Evolutionary conservation across 1,284 basidiomycete genomes (phyloP), one percentile per base, ranked within the genome.

Genomic region (Boletus putidus): DNA sequence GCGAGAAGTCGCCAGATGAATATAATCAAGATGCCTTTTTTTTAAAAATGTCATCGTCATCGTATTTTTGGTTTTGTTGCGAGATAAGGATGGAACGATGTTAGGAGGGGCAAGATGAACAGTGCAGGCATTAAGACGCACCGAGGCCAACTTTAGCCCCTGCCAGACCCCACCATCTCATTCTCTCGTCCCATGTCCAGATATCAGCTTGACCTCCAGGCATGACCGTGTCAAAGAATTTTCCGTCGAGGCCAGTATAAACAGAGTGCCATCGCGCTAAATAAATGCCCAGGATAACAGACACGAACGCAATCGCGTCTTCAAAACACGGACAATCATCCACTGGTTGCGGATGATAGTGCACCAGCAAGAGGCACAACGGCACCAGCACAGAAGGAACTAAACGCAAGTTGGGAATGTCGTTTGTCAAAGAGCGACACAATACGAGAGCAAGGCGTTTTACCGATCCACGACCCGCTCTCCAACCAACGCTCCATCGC

Each of bases 281-380:
- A 23, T 85, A 78, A n/a, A 82, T 78, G 21, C 96, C 96, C 53
- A 92, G 79, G 18, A 92, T 81, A 45, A 96, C 94, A 15, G 92
- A 89, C 25, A 93, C 77, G 66, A 96, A 92, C 0, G 96, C 95
- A 55, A 98, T 96, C 7, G 95, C 93, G 69, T 99, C 96, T 73
- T 98, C 96, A 73, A 98, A 99, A 75, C 96, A 98, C 1, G 96
- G 97, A 69, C 96, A 98, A 70, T 97, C 94, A 61, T 98, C 95
- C 2, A 97, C 88, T 0, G 93, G 92, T 68, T 95, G 91, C 0
- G 96, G 95, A 71, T 98, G 96, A 62, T 89, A 82, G 70, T 94
- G 89, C 8, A 97, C 89, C 45, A 92, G 76, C 3, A 92, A 76
- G 12, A 96, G 78, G 53, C 85, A 82, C 31, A 89, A 66, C 0